Conservation (phyloP, 1,139 yeast species). For the Candida labiduridarum region DNA sequence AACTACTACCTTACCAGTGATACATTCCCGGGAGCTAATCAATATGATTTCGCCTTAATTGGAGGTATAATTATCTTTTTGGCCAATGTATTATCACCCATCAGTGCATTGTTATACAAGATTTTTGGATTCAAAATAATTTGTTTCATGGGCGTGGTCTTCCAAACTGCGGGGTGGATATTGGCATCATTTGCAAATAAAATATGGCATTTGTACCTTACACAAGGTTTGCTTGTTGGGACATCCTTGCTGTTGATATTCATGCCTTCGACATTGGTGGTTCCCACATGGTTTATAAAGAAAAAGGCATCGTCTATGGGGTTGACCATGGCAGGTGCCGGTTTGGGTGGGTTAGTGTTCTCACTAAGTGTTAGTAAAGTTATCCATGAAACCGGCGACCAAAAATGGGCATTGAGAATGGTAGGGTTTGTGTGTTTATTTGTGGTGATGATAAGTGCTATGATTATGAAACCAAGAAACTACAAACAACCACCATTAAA, state of each 20-base stretch:
- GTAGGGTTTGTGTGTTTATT: conserved; percentile 52
- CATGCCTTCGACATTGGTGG: conserved; percentile 57
- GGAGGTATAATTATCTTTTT: conserved; percentile 65
- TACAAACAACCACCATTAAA: conserved; percentile 31
- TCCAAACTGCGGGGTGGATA: conserved; percentile 60
- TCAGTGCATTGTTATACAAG: conserved; percentile 39
- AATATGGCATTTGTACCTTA: conserved; percentile 65
- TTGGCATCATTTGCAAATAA: conserved; percentile 65
- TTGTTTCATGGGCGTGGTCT: conserved; percentile 49
- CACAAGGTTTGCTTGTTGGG: conserved; percentile 72
- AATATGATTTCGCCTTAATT: conserved; percentile 64
- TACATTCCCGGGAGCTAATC: conserved; percentile 58
- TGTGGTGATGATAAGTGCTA: conserved; percentile 32
- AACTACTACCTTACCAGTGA: conserved; percentile 51
- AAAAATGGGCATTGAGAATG: conserved; percentile 69
- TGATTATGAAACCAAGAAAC: conserved; percentile 50
- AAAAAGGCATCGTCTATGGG: conserved; percentile 62
- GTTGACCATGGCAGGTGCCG: conserved; percentile 59
- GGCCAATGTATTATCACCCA: conserved; percentile 62
- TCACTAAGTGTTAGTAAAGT: conserved; percentile 51
- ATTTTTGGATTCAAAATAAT: conserved; percentile 36
- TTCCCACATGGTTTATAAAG: conserved; percentile 67
- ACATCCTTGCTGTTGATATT: conserved; percentile 60
- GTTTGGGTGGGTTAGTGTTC: conserved; percentile 65
- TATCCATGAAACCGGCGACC: conserved; percentile 55